Evolutionary conservation across 345 rosid species (phyloP), one percentile per base, ranked within the genome.

Genomic region (Xanthoceras sorbifolium): DNA sequence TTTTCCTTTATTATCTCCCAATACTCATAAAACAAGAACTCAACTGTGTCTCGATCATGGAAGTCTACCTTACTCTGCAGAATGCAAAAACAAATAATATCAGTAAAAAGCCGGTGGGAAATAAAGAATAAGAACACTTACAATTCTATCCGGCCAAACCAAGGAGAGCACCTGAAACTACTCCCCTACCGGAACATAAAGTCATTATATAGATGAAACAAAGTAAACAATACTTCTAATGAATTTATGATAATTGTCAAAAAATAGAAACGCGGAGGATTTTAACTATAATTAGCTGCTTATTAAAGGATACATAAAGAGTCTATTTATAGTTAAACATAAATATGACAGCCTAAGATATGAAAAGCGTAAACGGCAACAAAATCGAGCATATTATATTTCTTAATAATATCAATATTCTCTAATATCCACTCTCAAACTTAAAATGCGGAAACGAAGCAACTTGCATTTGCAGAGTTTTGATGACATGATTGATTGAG

Each of bases 1-100:
- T 80, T 73, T 40, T 59, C 40, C 76, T 86, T 86, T 26, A 83
- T 71, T 20, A 78, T 76, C 46, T 84, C 84, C 90, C 91, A 90
- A 32, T 90, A 90, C 20, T 15, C 59, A 76, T 82, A 85, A 82
- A 88, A 88, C 32, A 80, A n/a, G 46, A 61, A 80, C 66, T 90
- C 88, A 4, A 52, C 71, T 52, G 88, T 82, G 15, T 78, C 84
- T 68, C 20, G 32, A 71, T 76, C 89, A 40, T 72, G 67, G 29
- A 85, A 87, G 64, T 88, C 85, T 69, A 90, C 46, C 63, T 72
- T 79, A 60, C 18, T 80, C 88, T 89, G 80, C 25, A 78, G 68
- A 69, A 25, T 25, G 15, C 40, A 3, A 26, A 38, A 34, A 28
- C 40, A n/a, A 71, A 63, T 17, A 4, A 18, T 38, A 66, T 54